phyloP scores from a whole-genome alignment of 2,329 filamentous ascomycete genomes.

The Monosporascus sp. region DNA sequence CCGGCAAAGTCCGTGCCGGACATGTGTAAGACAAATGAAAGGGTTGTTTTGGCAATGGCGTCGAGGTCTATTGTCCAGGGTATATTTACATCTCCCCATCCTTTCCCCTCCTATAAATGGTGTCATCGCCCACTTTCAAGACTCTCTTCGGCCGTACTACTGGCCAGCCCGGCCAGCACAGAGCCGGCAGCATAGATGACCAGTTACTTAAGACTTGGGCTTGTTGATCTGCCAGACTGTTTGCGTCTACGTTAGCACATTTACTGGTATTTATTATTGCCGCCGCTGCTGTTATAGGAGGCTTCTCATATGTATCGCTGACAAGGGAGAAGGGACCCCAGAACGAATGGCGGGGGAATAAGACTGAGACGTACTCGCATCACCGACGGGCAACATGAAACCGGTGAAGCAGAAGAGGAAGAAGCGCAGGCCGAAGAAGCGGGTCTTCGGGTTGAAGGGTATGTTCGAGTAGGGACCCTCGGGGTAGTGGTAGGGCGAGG shows the following conservation, averaged over 20 bases:
- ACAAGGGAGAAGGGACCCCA: not conserved
- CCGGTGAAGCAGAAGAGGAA: constrained; percentile 62
- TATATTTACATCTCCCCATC: constrained; percentile 10
- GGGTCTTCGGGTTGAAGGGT: constrained; percentile 92
- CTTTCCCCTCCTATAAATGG: constrained; percentile 1
- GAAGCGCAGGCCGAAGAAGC: constrained; percentile 78
- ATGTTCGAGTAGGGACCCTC: constrained; percentile 93
- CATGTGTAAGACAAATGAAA: not conserved
- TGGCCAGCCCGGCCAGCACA: not conserved
- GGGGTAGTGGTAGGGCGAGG: constrained; percentile 95
- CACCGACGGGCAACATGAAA: constrained; percentile 58
- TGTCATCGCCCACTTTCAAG: constrained; percentile 4
- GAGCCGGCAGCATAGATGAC: not conserved
- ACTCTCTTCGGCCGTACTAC: not conserved
- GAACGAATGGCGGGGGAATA: not conserved
- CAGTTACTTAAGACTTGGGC: constrained; percentile 34
- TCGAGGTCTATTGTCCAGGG: constrained; percentile 8
- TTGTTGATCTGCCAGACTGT: constrained; percentile 48
- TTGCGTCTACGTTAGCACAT: constrained; percentile 13
- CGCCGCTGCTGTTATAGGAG: not conserved
- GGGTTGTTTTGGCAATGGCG: constrained; percentile 1
- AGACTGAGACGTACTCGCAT: constrained; percentile 47
- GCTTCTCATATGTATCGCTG: not conserved
- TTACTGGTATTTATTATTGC: not conserved
- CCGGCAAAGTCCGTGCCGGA: no score